These are phyloP conservation scores for Digitaria exilis DNA, from an alignment of 202 grass and related monocot species.

Conservation along the genomic window DNA sequence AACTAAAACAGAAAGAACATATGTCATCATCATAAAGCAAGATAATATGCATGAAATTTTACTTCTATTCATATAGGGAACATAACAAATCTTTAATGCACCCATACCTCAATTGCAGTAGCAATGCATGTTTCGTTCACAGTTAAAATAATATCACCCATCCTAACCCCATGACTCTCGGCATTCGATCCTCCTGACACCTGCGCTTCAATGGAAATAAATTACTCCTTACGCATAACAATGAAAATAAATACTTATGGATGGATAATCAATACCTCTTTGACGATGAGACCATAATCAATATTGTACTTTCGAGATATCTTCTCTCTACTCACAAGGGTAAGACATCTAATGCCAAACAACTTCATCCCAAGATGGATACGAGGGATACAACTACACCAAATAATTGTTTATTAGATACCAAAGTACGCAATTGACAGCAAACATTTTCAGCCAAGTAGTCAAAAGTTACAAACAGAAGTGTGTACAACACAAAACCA, in stretches of 20 bases:
- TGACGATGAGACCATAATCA: conserved; percentile 21
- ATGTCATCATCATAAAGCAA: neutral
- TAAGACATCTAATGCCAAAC: conserved; percentile 2
- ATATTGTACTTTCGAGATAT: neutral
- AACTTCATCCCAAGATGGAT: conserved; percentile 29
- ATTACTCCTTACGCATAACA: neutral
- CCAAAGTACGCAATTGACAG: neutral
- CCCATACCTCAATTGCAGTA: neutral
- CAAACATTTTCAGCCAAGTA: neutral
- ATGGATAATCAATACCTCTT: neutral
- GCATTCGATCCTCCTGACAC: conserved; percentile 12
- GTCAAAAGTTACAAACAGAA: neutral
- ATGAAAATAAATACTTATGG: neutral
- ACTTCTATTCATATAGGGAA: neutral
- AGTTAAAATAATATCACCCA: neutral
- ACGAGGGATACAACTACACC: neutral
- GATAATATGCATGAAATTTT: neutral
- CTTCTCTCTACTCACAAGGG: conserved; percentile 9
- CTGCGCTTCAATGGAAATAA: neutral
- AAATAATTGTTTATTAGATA: neutral
- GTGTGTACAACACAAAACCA: neutral
- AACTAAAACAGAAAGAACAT: conserved; percentile 5
- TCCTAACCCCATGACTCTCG: neutral
- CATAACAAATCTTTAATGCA: neutral
- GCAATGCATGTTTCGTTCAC: neutral